Evolutionary conservation across 345 rosid genomes (phyloP).

Genomic region (Hibiscus tridactylites): DNA sequence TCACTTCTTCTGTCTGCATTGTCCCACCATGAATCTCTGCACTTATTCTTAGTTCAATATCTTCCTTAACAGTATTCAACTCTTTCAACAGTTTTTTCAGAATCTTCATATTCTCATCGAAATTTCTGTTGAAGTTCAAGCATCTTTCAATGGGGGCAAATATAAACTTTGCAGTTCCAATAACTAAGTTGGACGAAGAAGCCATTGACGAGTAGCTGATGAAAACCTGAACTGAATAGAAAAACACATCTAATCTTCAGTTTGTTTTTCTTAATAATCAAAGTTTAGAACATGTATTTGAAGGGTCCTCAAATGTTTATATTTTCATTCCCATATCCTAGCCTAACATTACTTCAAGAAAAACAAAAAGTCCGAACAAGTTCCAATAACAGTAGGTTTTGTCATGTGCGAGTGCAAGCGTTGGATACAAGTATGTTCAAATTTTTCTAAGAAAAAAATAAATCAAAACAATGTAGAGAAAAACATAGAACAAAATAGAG

Average conservation of each 20-base stretch:
- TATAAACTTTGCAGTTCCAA: neutral
- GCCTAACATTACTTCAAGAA: too few species aligned
- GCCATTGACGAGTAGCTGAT: neutral
- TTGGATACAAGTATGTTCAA: neutral
- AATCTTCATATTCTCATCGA: conserved; percentile 7
- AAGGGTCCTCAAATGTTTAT: too few species aligned
- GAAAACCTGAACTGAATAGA: neutral
- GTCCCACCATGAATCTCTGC: neutral
- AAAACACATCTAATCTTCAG: neutral
- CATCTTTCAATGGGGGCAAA: neutral
- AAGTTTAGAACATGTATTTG: neutral
- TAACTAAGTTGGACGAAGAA: neutral
- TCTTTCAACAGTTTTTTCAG: neutral
- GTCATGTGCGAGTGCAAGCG: neutral
- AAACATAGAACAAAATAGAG: neutral
- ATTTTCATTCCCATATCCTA: too few species aligned
- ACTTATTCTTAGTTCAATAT: conserved; percentile 2
- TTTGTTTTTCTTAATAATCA: neutral
- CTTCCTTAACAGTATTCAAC: neutral
- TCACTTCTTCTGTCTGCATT: conserved; percentile 1
- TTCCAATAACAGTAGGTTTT: too few species aligned
- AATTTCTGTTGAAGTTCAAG: neutral
- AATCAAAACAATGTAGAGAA: neutral
- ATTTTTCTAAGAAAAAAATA: neutral
- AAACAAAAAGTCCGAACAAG: too few species aligned